Base-by-base conservation (phyloP, 2,329 filamentous ascomycete genomes). In the Pseudopithomyces maydicus region DNA sequence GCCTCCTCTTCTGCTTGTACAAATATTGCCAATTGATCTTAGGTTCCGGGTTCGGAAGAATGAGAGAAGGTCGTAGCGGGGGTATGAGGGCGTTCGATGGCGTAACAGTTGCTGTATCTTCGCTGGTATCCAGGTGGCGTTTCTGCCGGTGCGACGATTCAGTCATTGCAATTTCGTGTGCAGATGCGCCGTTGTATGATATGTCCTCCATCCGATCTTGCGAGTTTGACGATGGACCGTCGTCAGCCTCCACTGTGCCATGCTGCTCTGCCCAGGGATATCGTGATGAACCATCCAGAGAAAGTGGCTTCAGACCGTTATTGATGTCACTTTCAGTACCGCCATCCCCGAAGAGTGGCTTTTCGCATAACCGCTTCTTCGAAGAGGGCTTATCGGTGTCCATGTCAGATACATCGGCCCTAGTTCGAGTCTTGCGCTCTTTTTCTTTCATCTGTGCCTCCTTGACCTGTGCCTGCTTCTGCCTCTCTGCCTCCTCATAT, bases 11-110 rank as follows among this genome's bases (percentile, higher is more conserved):
- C 80, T 97, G 91, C 63, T 91, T 91, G 78, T 97, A 99, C 1
- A 99, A 81, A 72, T 95, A 91, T 52, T 92, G 90, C 93, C 94
- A 99, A 75, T 96, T 97, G 46, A 98, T 80, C 66, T 86, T 89
- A 56, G 88, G 70, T 71, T 82, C 69, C 69, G 80, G 60, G 65
- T 61, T 65, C 14, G 68, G 61, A 2, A 76, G 65, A 15, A 77
- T 46, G 19, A 78, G 61, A 6, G 72, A 62, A 1, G 74, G 73
- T 14, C 67, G 65, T 32, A 77, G 63, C 2, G 74, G 74, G 11
- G 70, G 73, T 17, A 63, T 57, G 8, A 67, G 42, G 8, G 58
- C 45, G 20, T 26, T 51, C 4, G 63, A 52, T 8, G 54, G 46
- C n/a, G 57, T 54, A 8, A 65, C 57, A 2, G 53, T 48, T n/a